These are phyloP conservation scores for Pichia californica DNA, from an alignment of 805 yeast species.

Conservation along the genomic window DNA sequence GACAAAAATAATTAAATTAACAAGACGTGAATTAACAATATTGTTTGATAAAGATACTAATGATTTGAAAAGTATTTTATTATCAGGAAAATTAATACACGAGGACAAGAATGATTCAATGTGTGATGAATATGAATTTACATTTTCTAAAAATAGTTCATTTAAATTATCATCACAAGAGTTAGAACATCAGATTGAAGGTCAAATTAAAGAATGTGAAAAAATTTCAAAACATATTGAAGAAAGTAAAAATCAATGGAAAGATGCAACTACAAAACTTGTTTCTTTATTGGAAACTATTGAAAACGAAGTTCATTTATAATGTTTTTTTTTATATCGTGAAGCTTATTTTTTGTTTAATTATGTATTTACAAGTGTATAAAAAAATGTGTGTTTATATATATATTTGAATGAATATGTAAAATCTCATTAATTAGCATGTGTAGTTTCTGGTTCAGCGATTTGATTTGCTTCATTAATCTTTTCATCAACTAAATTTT, in stretches of 20 bases:
- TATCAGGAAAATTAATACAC: conserved; percentile 18
- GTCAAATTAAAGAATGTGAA: conserved; percentile 24
- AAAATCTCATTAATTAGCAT: neutral
- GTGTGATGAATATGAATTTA: conserved; percentile 20
- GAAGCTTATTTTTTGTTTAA: too few species aligned
- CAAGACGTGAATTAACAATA: conserved; percentile 18
- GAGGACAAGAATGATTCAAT: conserved; percentile 13
- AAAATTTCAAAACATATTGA: conserved; percentile 15
- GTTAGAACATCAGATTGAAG: conserved; percentile 17
- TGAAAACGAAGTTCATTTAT: conserved; percentile 5
- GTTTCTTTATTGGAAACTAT: conserved; percentile 1
- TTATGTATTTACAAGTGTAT: conserved; percentile 5
- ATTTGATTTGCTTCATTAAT: conserved; percentile 19
- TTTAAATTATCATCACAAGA: conserved; percentile 20
- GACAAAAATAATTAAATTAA: conserved; percentile 19
- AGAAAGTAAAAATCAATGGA: conserved; percentile 22
- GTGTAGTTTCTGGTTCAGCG: conserved; percentile 6
- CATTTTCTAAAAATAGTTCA: conserved; percentile 12
- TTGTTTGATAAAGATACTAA: conserved; percentile 24
- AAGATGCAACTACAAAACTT: conserved; percentile 15
- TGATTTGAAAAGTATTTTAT: conserved; percentile 19
- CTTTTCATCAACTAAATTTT: conserved; percentile 30
- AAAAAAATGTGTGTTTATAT: neutral
- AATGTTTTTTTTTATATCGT: neutral
- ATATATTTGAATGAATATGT: neutral